These are phyloP conservation scores for Pyrenophora tritici-repentis DNA, from an alignment of 2,329 filamentous ascomycete genomes.

Conservation along the genomic window DNA sequence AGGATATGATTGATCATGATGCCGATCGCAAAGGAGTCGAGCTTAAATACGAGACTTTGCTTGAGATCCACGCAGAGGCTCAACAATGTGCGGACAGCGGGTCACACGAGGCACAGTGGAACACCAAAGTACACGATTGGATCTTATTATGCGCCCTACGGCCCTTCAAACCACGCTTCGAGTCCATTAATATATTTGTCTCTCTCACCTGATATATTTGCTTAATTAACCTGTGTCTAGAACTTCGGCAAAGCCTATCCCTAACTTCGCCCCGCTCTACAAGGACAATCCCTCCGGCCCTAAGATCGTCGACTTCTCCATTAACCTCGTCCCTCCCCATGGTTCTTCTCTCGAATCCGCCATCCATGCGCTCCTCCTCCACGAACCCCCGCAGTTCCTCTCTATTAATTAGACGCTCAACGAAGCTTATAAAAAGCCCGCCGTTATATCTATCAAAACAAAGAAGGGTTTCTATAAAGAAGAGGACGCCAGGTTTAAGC, in stretches of 20 bases:
- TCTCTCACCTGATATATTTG: background rate
- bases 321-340: no score
- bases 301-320: no score
- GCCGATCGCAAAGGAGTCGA: no score
- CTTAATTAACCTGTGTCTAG: background rate
- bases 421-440: conserved; percentile 1
- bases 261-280: background rate
- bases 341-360: background rate
- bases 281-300: no score
- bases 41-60: no score
- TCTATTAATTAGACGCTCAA: background rate
- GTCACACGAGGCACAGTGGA: no score
- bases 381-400: background rate
- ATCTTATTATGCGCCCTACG: background rate
- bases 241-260: conserved; percentile 1
- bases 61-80: no score
- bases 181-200: background rate
- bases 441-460: conserved; percentile 1
- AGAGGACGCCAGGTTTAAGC: background rate
- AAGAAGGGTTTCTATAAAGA: conserved; percentile 1
- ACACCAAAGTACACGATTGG: background rate
- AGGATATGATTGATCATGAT: no score
- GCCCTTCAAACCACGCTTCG: background rate
- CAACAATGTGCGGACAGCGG: no score
- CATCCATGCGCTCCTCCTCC: background rate